Conservation (phyloP, 164 flowering plant species). For the Magnolia changhungtana region DNA sequence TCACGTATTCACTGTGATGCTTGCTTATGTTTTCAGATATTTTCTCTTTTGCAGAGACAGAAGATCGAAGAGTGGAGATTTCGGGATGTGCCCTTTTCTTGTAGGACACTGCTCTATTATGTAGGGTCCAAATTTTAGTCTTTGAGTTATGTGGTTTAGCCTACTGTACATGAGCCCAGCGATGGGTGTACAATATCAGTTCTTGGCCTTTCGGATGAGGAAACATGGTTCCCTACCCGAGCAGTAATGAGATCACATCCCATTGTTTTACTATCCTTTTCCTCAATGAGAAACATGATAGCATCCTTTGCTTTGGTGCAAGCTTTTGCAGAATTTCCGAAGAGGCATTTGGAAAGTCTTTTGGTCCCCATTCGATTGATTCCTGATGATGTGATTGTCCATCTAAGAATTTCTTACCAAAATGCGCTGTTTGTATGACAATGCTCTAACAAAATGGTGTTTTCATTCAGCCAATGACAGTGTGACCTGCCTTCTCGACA, state of each 20-base stretch:
- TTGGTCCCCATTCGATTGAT: no score
- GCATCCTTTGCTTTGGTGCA: background rate
- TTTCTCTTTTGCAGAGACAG: slow-evolving; percentile 36
- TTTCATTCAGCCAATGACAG: no score
- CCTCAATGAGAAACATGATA: background rate
- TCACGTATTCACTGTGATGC: background rate
- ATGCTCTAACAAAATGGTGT: no score
- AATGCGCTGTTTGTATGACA: no score
- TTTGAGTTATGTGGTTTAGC: slow-evolving; percentile 22
- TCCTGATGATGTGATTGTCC: no score
- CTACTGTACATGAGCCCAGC: slow-evolving; percentile 17
- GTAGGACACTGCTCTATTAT: slow-evolving; percentile 1
- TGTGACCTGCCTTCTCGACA: no score
- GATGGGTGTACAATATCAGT: slow-evolving; percentile 8
- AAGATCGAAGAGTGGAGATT: slow-evolving; percentile 22
- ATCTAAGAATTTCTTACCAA: no score
- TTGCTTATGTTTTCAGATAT: background rate
- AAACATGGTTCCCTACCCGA: slow-evolving; percentile 10
- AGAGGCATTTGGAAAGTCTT: background rate
- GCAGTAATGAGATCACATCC: slow-evolving; percentile 33
- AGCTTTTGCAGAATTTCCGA: background rate
- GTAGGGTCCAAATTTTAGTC: slow-evolving; percentile 10
- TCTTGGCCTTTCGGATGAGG: slow-evolving; percentile 16
- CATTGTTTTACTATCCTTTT: slow-evolving; percentile 3
- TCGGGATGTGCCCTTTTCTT: slow-evolving; percentile 28